Conservation (phyloP, 2,329 filamentous ascomycete species). For the Calonectria henricotiae region DNA sequence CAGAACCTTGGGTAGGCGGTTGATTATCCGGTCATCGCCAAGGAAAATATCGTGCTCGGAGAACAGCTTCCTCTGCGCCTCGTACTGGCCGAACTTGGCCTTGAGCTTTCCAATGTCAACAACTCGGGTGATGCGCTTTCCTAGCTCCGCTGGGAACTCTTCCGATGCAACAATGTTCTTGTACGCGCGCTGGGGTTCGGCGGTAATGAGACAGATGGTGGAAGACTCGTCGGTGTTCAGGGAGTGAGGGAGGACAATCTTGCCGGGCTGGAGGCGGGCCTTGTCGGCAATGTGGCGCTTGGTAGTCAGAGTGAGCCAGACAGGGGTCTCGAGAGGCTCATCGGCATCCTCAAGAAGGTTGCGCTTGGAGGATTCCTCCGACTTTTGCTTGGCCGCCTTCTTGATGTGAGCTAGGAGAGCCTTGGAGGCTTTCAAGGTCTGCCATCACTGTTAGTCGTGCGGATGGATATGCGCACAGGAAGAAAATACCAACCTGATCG, state of each 20-base stretch:
- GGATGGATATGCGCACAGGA: slow-evolving; percentile 19
- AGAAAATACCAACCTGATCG: slow-evolving; percentile 58
- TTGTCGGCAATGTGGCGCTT: slow-evolving; percentile 81
- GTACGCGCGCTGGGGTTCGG: slow-evolving; percentile 86
- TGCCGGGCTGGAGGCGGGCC: slow-evolving; percentile 85
- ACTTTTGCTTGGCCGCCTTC: slow-evolving; percentile 67
- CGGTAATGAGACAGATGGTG: slow-evolving; percentile 89
- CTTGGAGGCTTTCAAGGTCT: slow-evolving; percentile 76
- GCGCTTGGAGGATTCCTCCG: slow-evolving; percentile 67
- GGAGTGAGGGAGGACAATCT: slow-evolving; percentile 84
- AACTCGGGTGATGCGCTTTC: slow-evolving; percentile 80
- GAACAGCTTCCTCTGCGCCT: slow-evolving; percentile 86
- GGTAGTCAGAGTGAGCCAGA: slow-evolving; percentile 77
- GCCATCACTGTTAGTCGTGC: slow-evolving; percentile 23
- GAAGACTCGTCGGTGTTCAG: slow-evolving; percentile 77
- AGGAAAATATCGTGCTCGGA: slow-evolving; percentile 94
- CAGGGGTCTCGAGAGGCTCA: slow-evolving; percentile 65
- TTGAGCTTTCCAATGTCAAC: slow-evolving; percentile 86
- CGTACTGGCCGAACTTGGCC: slow-evolving; percentile 90
- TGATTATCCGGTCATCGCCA: slow-evolving; percentile 89
- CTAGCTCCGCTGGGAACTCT: slow-evolving; percentile 78
- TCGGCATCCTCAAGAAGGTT: slow-evolving; percentile 69
- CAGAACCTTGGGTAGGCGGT: slow-evolving; percentile 81
- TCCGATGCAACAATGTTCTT: slow-evolving; percentile 88
- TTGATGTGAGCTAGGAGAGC: slow-evolving; percentile 76